Percentiles rank a stretch among this genome's conserved stretches.
phyloP scores from a whole-genome alignment of 1,284 basidiomycete genomes.

The Ganoderma multipileum region DNA sequence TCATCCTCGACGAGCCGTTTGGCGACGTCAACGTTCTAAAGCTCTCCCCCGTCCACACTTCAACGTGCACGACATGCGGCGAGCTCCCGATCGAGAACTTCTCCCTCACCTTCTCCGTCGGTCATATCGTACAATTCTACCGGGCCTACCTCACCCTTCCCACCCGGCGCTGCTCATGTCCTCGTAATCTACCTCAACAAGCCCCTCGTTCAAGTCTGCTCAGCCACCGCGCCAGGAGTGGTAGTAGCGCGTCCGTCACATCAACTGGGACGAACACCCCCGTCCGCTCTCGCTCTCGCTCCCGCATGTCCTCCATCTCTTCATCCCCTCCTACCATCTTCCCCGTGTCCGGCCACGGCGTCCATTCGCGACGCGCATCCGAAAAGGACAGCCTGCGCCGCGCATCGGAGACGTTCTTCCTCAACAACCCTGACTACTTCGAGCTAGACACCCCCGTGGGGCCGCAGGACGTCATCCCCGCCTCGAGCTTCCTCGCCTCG shows the following conservation, averaged over 20 bases:
- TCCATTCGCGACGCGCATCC: conserved; percentile 72
- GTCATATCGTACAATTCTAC: conserved; percentile 65
- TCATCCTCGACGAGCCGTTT: conserved; percentile 62
- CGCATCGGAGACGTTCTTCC: conserved; percentile 55
- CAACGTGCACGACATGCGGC: conserved; percentile 71
- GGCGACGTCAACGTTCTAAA: conserved; percentile 61
- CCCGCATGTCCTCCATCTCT: conserved; percentile 49
- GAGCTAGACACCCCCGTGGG: conserved; percentile 49
- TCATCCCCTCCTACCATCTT: conserved; percentile 56
- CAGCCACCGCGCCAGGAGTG: conserved; percentile 64
- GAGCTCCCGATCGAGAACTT: conserved; percentile 70
- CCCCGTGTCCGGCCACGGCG: conserved; percentile 80
- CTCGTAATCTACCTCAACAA: conserved; percentile 49
- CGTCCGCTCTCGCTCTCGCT: conserved; percentile 51
- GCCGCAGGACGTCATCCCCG: conserved; percentile 47
- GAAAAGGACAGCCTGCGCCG: conserved; percentile 67
- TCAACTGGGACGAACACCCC: conserved; percentile 53
- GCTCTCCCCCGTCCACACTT: conserved; percentile 55
- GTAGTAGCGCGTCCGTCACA: conserved; percentile 56
- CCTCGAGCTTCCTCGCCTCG: conserved; percentile 35
- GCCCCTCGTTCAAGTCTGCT: conserved; percentile 49
- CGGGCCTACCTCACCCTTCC: conserved; percentile 65
- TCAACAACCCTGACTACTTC: conserved; percentile 58
- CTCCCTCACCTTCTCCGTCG: conserved; percentile 65
- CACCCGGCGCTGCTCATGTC: conserved; percentile 70